Evolutionary conservation across 2,329 filamentous ascomycete species (phyloP), one percentile per base, ranked within the genome.

Genomic region (Scedosporium boydii): DNA sequence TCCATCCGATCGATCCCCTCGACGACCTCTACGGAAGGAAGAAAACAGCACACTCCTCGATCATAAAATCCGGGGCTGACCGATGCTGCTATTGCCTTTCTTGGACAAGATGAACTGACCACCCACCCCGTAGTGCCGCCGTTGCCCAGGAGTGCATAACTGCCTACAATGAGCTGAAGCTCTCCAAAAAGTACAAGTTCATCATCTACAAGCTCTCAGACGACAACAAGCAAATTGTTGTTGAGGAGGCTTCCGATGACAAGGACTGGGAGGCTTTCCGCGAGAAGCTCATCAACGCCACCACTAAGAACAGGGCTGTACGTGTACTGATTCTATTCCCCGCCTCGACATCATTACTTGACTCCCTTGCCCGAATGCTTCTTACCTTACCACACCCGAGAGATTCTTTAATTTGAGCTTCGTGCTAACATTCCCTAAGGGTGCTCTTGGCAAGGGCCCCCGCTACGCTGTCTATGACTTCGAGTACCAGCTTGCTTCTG

Each of bases 201-300:
- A 88, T 95, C 80, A 86, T 95, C 82, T 93, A 85, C 87, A 91
- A 92, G 83, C 86, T 95, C 74, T 88, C 87, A 67, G 89, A 93
- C 77, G 84, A 92, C 81, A 86, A 87, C 83, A 91, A 88, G 78
- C 77, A 91, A 78, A 91, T 95, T 74, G 87, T 89, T 64, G 85
- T 95, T 70, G 90, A 93, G 77, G 86, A 90, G 74, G 82, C 85
- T 62, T 89, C 86, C 64, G 78, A 78, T 65, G 81, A 87, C 69
- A 77, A 77, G 68, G 85, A 92, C 76, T 93, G 85, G 81, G 84
- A 88, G 63, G 76, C 71, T 67, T 91, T 93, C 83, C 88, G 89
- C 70, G 79, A 91, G 76, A 88, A 87, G 81, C 87, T 95, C 67
- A 74, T 91, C 73, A 84, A 81, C 71, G 87, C 89, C 69, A 88